phyloP scores from a whole-genome alignment of 2,329 filamentous ascomycete genomes.

The Chaetomium globosum region DNA sequence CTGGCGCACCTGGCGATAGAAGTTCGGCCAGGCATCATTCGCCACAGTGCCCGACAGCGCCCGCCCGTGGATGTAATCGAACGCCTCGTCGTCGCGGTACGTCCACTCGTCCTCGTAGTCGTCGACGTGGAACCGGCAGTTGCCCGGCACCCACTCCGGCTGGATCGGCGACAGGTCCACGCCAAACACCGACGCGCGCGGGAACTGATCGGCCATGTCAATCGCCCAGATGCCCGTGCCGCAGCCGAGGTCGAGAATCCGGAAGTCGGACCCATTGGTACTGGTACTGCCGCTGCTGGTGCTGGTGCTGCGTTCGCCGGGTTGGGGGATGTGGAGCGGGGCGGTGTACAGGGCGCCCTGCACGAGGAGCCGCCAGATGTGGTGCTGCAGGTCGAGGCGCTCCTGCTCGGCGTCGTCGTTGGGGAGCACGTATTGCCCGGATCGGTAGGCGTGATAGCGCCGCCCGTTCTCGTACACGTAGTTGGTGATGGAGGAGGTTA shows the following conservation, averaged over 20 bases:
- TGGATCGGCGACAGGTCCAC: slow-evolving; percentile 63
- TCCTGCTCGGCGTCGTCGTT: slow-evolving; percentile 59
- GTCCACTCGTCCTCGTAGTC: slow-evolving; percentile 56
- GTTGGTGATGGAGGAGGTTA: slow-evolving; percentile 49
- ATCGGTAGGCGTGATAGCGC: slow-evolving; percentile 52
- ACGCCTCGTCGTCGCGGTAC: slow-evolving; percentile 49
- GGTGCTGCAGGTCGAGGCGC: slow-evolving; percentile 58
- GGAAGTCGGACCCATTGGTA: slow-evolving; percentile 36
- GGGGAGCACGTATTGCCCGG: slow-evolving; percentile 50
- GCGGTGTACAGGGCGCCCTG: slow-evolving; percentile 50
- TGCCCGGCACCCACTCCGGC: slow-evolving; percentile 58
- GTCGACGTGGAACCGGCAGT: slow-evolving; percentile 63
- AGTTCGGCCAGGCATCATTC: slow-evolving; percentile 25
- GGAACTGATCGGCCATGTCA: slow-evolving; percentile 56
- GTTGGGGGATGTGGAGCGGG: slow-evolving; percentile 38
- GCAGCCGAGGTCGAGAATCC: slow-evolving; percentile 60
- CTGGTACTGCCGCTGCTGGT: neutral
- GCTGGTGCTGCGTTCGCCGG: slow-evolving; percentile 3
- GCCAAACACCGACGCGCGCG: slow-evolving; percentile 46
- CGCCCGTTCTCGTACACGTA: slow-evolving; percentile 53
- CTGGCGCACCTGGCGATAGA: slow-evolving; percentile 24
- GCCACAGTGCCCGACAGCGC: slow-evolving; percentile 28
- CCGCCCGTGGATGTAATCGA: slow-evolving; percentile 61
- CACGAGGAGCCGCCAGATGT: slow-evolving; percentile 54
- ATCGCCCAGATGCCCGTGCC: slow-evolving; percentile 67